Percentiles rank a stretch among this genome's conserved stretches.
These are phyloP conservation scores for Thelonectria rubi DNA, from an alignment of 2,329 filamentous ascomycete genomes.

Conservation along the genomic window DNA sequence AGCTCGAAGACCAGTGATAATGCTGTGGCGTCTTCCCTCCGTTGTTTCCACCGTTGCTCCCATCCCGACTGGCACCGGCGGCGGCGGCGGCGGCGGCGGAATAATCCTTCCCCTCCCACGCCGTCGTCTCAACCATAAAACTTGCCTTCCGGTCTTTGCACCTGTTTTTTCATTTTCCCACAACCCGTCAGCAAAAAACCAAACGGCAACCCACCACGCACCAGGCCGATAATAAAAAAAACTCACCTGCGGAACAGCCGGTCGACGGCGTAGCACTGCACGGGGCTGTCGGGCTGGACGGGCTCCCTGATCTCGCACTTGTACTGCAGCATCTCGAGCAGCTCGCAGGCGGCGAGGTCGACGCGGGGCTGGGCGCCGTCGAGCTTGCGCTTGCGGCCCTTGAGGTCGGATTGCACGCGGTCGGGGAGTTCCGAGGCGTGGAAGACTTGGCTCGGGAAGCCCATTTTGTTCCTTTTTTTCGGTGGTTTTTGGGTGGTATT, in stretches of 20 bases:
- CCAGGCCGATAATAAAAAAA: conserved; percentile 4
- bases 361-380: conserved; percentile 51
- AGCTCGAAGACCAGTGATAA: conserved; percentile 48
- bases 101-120: conserved; percentile 61
- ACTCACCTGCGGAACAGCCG: conserved; percentile 69
- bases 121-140: conserved; percentile 71
- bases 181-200: conserved; percentile 9
- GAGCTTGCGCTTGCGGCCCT: conserved; percentile 63
- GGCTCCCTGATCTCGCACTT: conserved; percentile 64
- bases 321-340: conserved; percentile 69
- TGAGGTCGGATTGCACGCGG: conserved; percentile 57
- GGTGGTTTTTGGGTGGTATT: no score
- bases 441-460: conserved; percentile 66
- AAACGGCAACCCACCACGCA: conserved; percentile 4
- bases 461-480: no score
- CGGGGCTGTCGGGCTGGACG: conserved; percentile 54
- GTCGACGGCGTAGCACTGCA: conserved; percentile 66
- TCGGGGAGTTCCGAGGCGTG: conserved; percentile 60
- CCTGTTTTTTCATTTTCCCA: conserved; percentile 22
- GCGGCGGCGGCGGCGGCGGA: conserved; percentile 7
- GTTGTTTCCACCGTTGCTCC: conserved; percentile 28
- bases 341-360: conserved; percentile 64
- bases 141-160: conserved; percentile 63
- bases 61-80: no score
- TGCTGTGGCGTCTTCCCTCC: conserved; percentile 35